Conservation (phyloP, 495 filamentous ascomycete species). For the Podospora pseudocomata region DNA sequence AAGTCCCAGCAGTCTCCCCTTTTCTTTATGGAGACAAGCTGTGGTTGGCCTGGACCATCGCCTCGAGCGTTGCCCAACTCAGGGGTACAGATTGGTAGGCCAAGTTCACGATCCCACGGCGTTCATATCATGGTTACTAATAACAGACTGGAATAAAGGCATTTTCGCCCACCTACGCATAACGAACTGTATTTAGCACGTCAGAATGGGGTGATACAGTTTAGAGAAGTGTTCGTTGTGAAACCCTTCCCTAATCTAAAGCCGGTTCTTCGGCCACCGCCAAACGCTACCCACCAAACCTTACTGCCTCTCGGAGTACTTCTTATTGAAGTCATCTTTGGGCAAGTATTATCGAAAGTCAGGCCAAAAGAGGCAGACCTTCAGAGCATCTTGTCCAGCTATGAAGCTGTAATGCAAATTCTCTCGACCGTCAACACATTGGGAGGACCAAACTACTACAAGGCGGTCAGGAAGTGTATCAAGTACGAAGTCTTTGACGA, state of each 20-base stretch:
- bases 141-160: background rate
- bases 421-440: background rate
- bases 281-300: background rate
- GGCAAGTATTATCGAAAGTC: background rate
- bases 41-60: background rate
- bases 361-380: background rate
- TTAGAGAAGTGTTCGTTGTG: background rate
- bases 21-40: constrained; percentile 1
- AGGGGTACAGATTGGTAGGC: background rate
- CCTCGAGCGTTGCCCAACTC: constrained; percentile 2
- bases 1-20: background rate
- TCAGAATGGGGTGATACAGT: background rate
- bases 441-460: background rate
- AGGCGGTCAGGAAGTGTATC: background rate
- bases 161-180: background rate
- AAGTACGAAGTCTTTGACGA: background rate
- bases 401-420: background rate
- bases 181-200: background rate
- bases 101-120: too few relatives aligned
- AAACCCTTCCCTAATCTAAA: background rate
- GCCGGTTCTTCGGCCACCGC: background rate
- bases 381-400: background rate
- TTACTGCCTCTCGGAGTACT: background rate
- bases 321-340: constrained; percentile 1
- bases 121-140: too few relatives aligned